Evolutionary conservation across 2,329 filamentous ascomycete genomes (phyloP), one percentile per base, ranked within the genome.

Genomic region (Onygenales sp.): DNA sequence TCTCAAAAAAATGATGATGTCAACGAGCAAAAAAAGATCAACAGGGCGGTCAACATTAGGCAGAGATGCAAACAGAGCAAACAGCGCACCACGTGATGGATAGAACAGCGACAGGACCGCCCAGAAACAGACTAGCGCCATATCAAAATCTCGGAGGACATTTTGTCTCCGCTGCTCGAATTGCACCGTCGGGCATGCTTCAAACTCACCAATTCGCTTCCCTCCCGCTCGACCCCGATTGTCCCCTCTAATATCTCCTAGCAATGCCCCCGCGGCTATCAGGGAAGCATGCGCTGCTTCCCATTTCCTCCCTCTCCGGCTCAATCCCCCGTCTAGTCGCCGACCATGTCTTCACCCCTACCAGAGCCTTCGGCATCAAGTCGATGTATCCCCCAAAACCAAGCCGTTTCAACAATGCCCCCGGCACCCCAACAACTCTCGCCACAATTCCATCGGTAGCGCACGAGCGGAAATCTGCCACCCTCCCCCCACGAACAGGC

Each of bases 401-500:
- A 39, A 75, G 71, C 60, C 78, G 76, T 56, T 83, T 79, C 71
- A 78, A 81, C 63, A 68, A 76, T 64, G 68, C 73, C 57, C 72
- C 74, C 54, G 68, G 70, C 44, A 73, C 80, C 13, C 71, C 73
- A 6, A 27, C 21, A 27, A 67, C 78, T n/a, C 75, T 85, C 38
- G 72, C 76, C 53, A 75, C 79, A 54, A 79, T 78, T 8, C 75
- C 76, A 7, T 73, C 76, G 2, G 80, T 80, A n/a, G 83, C 83
- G 2, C 75, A 84, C 53, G 70, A 75, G 54, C 80, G 82, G 49
- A 82, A 79, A 68, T 72, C 75, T 41, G 73, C 75, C 59, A 80
- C 76, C 0, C 75, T 83, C 9, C 82, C 83, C 6, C 73, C 81
- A 43, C 86, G 93, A 32, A 85, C 90, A 2, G 93, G 93, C 33